These are phyloP conservation scores for Rhizopogon vinicolor DNA, from an alignment of 768 basidiomycete species.

Conservation along the genomic window DNA sequence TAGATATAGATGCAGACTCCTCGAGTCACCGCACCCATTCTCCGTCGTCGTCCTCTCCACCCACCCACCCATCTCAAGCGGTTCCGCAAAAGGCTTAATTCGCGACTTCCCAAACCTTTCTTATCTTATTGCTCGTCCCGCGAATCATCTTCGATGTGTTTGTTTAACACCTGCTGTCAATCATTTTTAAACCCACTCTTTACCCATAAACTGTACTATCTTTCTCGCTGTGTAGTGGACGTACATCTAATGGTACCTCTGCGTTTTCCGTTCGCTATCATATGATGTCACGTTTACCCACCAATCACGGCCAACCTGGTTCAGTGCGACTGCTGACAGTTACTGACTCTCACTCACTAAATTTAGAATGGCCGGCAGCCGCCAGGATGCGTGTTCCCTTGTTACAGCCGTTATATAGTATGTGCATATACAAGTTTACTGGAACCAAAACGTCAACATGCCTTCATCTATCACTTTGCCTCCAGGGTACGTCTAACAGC, in stretches of 20 bases:
- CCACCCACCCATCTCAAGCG: no score
- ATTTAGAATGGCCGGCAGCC: neutral
- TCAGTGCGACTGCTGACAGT: neutral
- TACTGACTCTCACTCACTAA: neutral
- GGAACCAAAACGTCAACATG: neutral
- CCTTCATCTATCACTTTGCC: conserved; percentile 2
- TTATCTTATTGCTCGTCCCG: neutral
- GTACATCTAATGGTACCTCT: neutral
- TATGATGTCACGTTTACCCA: no score
- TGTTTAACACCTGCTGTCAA: neutral
- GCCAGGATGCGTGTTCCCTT: neutral
- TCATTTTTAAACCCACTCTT: neutral
- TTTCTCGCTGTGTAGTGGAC: neutral
- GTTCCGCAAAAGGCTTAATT: neutral
- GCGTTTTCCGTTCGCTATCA: neutral
- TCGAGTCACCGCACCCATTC: neutral
- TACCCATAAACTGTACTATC: neutral
- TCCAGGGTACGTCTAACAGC: neutral
- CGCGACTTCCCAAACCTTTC: no score
- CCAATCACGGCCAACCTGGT: no score
- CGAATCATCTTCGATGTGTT: neutral
- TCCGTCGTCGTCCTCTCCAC: neutral
- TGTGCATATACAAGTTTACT: no score
- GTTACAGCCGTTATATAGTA: no score
- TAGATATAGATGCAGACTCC: conserved; percentile 1